Evolutionary conservation across 108 stramenopile species (phyloP).

Genomic region (Skeletonema marinoi): DNA sequence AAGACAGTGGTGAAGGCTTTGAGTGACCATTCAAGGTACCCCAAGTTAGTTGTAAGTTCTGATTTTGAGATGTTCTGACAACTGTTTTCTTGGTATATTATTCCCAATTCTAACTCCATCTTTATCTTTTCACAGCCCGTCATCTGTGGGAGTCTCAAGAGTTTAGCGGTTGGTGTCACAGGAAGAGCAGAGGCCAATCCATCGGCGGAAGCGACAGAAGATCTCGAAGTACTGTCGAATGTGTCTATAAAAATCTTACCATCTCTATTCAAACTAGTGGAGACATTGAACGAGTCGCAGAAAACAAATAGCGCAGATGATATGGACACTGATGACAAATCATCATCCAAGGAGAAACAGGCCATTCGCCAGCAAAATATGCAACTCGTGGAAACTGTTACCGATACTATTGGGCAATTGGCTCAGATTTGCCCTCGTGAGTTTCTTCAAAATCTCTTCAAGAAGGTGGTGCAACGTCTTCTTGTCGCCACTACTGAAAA

Average conservation of each 20-base stretch:
- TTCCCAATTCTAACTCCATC: background rate
- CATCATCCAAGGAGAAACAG: constrained; percentile 24
- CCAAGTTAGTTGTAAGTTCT: constrained; percentile 70
- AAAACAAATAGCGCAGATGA: constrained; percentile 21
- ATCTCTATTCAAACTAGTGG: constrained; percentile 69
- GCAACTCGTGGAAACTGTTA: constrained; percentile 53
- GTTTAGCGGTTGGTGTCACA: constrained; percentile 48
- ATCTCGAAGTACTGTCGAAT: constrained; percentile 41
- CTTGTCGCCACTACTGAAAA: constrained; percentile 59
- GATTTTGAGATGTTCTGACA: background rate
- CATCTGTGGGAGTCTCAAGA: constrained; percentile 58
- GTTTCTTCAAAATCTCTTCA: constrained; percentile 71
- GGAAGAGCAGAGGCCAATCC: constrained; percentile 20
- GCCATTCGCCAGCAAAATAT: constrained; percentile 33
- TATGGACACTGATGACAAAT: constrained; percentile 31
- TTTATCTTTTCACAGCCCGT: constrained; percentile 40
- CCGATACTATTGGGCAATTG: constrained; percentile 67
- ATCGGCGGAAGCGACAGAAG: constrained; percentile 33
- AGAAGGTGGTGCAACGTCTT: constrained; percentile 75
- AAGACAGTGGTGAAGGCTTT: constrained; percentile 69
- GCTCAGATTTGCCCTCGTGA: constrained; percentile 59
- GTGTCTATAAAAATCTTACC: constrained; percentile 65
- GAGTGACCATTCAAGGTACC: constrained; percentile 76
- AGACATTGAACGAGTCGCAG: constrained; percentile 48
- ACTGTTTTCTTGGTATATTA: constrained; percentile 1